Percentiles rank a stretch among this genome's conserved stretches.
Conservation (phyloP, 257 asterid species). For the Nicotiana noctiflora region DNA sequence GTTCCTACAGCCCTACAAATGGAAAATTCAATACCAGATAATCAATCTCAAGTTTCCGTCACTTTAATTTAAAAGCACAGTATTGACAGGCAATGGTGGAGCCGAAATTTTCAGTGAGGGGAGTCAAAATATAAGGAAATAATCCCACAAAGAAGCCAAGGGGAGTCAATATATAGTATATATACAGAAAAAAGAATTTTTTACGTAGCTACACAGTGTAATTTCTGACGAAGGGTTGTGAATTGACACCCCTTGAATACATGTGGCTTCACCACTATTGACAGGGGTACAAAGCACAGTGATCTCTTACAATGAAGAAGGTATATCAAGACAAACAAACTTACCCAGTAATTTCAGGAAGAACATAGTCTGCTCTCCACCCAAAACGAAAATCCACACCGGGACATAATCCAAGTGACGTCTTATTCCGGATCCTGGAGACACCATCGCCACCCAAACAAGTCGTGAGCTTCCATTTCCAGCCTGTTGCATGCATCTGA, state of each 20-base stretch:
- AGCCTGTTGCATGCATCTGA: slow-evolving; percentile 76
- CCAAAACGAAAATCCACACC: slow-evolving; percentile 93
- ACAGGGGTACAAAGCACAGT: not conserved
- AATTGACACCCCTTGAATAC: too few relatives aligned
- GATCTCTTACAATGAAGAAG: not conserved
- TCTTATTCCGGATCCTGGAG: slow-evolving; percentile 77
- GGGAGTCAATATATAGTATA: too few relatives aligned
- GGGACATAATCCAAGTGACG: slow-evolving; percentile 79
- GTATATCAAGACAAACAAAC: slow-evolving; percentile 12
- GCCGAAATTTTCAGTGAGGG: too few relatives aligned
- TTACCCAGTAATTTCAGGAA: slow-evolving; percentile 90
- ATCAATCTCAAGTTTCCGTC: not conserved
- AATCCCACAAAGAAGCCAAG: too few relatives aligned
- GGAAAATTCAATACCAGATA: not conserved
- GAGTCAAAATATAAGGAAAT: too few relatives aligned
- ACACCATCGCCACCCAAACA: slow-evolving; percentile 85
- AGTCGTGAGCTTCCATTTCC: slow-evolving; percentile 94
- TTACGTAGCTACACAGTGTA: too few relatives aligned
- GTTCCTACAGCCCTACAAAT: slow-evolving; percentile 65
- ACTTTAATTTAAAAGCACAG: not conserved
- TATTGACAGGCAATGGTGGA: not conserved
- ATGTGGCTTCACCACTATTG: too few relatives aligned
- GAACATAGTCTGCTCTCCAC: slow-evolving; percentile 90
- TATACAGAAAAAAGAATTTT: too few relatives aligned
- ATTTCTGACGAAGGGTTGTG: too few relatives aligned